Evolutionary conservation across 2,329 filamentous ascomycete species (phyloP), one percentile per base, ranked within the genome.

Genomic region (Botrytis medusae): DNA sequence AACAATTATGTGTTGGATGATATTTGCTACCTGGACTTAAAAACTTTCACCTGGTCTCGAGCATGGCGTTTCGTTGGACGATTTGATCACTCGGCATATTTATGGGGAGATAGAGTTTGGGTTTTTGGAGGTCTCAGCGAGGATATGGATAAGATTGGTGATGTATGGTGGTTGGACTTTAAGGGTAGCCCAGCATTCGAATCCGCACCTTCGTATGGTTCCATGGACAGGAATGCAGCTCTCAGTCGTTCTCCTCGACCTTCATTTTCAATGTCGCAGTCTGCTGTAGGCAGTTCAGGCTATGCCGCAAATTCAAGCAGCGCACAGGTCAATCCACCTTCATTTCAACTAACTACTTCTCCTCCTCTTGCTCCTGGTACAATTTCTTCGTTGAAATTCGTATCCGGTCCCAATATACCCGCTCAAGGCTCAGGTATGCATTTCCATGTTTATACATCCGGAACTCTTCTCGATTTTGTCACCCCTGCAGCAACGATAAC

Each of bases 1-100:
- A 94, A 96, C 77, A 97, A 94, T 80, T 91, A 93, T 78, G 95
- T 98, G 37, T 86, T 98, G 67, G 95, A 98, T 81, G 96, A 99
- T 80, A 94, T 99, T 69, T 97, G 94, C 84, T 99, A 97, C 80
- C 88, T 99, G 67, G 96, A 99, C 81, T 86, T 99, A 64, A 98
- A 97, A 85, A 98, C 96, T 2, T 98, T 94, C 87, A 97, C 95
- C 0, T 99, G 96, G 96, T 98, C 95, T 72, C 91, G 94, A 73
- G 91, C 94, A 59, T 99, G 96, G 96, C 93, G 92, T 75, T 99
- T 99, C 81, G 95, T 98, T 40, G 91, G 93, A 67, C 90, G 96
- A 57, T 99, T 97, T 81, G 96, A 99, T 79, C 96, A 99, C 81
- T 94, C 94, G 25, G 94, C 93, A 70, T 98, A 95, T 87, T 92